Base-by-base conservation (phyloP, 768 basidiomycete species). In the Mycena vulgaris region DNA sequence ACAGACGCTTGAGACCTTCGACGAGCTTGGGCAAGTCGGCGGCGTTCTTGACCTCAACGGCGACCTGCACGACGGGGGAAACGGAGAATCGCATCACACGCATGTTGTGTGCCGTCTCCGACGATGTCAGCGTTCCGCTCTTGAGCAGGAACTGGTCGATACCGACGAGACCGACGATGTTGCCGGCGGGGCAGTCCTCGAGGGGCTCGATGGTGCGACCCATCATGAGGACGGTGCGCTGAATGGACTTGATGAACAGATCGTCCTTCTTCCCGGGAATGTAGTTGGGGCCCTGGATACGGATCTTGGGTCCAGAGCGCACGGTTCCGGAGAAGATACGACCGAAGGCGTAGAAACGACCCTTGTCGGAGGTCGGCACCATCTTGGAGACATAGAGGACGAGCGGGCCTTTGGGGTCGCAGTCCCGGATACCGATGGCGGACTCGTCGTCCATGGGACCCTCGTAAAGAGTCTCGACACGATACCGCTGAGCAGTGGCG, bases 381-480 rank as follows among this genome's bases (percentile, higher is more conserved):
- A 99, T 99, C 92, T 99, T 99, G 75, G 98, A 99, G 85, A 99
- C 89, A 85, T 99, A 99, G 74, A 97, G 91, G 80, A 99, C 96
- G 71, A 99, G 93, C 74, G 98, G 98, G 64, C 92, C 98, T 57
- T 92, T 93, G 81, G 98, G 93, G 85, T 99, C 95, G 81, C 98
- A 99, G 82, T 99, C 97, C 65, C 98, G 93, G 87, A 99, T 97
- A 87, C 92, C 95, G 75, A 99, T 95, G 76, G 98, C 98, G 69
- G 96, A 98, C 84, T 99, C 98, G 79, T 99, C 98, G 84, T 99
- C 98, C 96, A 98, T 96, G 77, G 98, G 98, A 81, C 98, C 98
- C 82, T 99, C 98, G 83, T 99, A 99, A 71, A 99, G 93, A 76
- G 98, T 99, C 89, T 99, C 96, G 66, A 98, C 97, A 90, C 98